phyloP scores from a whole-genome alignment of 352 stramenopile species.

The Pythium coloratum region DNA sequence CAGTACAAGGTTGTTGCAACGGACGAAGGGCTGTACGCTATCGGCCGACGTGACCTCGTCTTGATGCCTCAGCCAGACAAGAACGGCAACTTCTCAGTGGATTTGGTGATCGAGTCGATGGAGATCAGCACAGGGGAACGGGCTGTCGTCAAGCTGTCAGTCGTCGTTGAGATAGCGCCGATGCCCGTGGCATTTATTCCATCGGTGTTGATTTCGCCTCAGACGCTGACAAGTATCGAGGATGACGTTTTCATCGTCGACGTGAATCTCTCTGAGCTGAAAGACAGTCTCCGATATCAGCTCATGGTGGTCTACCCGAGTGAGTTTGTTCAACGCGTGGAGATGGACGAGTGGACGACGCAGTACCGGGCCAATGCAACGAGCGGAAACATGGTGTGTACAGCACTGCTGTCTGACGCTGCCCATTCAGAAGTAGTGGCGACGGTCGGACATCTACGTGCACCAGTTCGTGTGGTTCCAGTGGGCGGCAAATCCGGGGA shows the following conservation, averaged over 20 bases:
- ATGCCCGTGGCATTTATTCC: constrained; percentile 14
- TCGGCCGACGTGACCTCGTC: constrained; percentile 4
- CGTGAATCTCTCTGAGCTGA: not conserved
- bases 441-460: not conserved
- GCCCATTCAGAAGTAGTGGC: not conserved
- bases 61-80: constrained; percentile 24
- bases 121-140: constrained; percentile 8
- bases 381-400: constrained; percentile 10
- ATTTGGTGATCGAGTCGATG: constrained; percentile 9
- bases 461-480: constrained; percentile 8
- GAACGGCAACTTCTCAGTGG: constrained; percentile 6
- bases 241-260: not conserved
- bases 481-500: constrained; percentile 10
- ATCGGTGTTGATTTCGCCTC: not conserved
- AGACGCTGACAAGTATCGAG: not conserved
- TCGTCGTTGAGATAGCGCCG: not conserved
- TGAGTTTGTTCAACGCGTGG: constrained; percentile 1
- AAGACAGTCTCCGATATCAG: not conserved
- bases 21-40: not conserved
- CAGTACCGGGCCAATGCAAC: not conserved
- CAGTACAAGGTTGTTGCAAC: not conserved
- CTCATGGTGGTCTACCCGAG: constrained; percentile 17
- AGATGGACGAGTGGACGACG: constrained; percentile 1
- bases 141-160: not conserved
- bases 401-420: not conserved